A percentile compares a stretch with the other conserved stretches of the same genome.
phyloP scores from a whole-genome alignment of 495 filamentous ascomycete genomes.

The Penicillium desertorum region DNA sequence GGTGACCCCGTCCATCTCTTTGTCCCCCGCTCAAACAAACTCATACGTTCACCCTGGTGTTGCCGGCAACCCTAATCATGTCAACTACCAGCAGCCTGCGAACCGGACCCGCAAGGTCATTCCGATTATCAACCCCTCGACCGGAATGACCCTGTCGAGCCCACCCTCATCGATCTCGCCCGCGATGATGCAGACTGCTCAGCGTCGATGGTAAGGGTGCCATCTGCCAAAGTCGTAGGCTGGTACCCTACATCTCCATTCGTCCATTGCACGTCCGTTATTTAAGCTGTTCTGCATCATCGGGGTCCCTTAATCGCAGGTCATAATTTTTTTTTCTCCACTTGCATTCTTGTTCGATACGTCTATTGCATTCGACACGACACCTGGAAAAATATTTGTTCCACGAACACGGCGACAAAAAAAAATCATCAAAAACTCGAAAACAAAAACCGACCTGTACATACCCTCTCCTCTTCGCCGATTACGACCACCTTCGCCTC shows the following conservation, averaged over 20 bases:
- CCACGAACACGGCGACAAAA: constrained; percentile 33
- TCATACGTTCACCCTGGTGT: constrained; percentile 62
- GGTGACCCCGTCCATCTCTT: constrained; percentile 73
- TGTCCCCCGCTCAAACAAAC: constrained; percentile 67
- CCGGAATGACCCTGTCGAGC: constrained; percentile 83
- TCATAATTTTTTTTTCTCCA: constrained; percentile 36
- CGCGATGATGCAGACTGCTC: constrained; percentile 74
- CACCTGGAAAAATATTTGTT: constrained; percentile 27
- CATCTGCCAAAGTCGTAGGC: constrained; percentile 33
- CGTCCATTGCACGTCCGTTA: constrained; percentile 36
- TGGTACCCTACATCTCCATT: constrained; percentile 28
- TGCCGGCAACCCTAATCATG: constrained; percentile 53
- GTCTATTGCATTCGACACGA: constrained; percentile 41
- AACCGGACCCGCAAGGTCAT: constrained; percentile 93
- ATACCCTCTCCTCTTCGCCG: constrained; percentile 34
- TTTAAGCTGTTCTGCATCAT: constrained; percentile 44
- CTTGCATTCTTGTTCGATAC: constrained; percentile 34
- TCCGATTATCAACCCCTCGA: constrained; percentile 95
- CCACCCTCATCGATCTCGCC: constrained; percentile 90
- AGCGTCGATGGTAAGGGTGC: constrained; percentile 59
- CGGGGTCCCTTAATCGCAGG: constrained; percentile 43
- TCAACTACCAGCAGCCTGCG: constrained; percentile 85
- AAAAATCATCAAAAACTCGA: constrained; percentile 28
- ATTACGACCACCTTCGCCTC: constrained; percentile 41
- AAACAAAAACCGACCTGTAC: constrained; percentile 43